Base-by-base conservation (phyloP, 306 rosid genomes). In the Inga leiocalycina region DNA sequence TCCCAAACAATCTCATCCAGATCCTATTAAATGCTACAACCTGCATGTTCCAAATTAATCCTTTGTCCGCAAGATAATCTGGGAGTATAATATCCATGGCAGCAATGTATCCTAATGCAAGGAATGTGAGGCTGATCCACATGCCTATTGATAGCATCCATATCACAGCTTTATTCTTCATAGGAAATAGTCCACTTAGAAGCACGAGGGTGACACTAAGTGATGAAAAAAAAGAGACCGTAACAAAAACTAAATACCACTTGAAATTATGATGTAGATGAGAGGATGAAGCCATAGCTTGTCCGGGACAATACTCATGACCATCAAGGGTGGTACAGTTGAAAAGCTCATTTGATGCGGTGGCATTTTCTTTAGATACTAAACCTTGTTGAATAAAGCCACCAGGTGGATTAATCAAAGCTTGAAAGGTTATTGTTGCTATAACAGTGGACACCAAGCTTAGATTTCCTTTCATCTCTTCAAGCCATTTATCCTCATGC, bases 141-240 rank as follows among this genome's bases (percentile, higher is more conserved):
- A 71, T 43, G 10, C 75, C 52, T 43, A 10, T 9, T 5, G 75
- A 41, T 43, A 43, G 5, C 35, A 70, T 0, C 75, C 52, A 70
- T n/a, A 43, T 41, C 54, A 70, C 52, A 20, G 2, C 16, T 10
- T 5, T 70, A 70, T 70, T 41, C 75, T 43, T 41, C 52, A 70
- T n/a, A 43, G 75, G 51, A 70, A 70, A 52, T 51, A 51, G 8
- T 5, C 75, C 75, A 70, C 75, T 70, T 2, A 70, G 54, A n/a
- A 43, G 75, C 54, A 70, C 10, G 35, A 70, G 75, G 9, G 52
- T 43, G 17, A 70, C 52, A 20, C 34, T 4, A 11, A 70, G 75
- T 20, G 75, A 70, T n/a, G 75, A 41, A 4, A 41, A 5, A 48
- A 43, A 70, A n/a, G 54, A 41, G 32, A n/a, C 11, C 34, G 75